Base-by-base conservation (phyloP, 2,329 filamentous ascomycete genomes). In the Calonectria montana region DNA sequence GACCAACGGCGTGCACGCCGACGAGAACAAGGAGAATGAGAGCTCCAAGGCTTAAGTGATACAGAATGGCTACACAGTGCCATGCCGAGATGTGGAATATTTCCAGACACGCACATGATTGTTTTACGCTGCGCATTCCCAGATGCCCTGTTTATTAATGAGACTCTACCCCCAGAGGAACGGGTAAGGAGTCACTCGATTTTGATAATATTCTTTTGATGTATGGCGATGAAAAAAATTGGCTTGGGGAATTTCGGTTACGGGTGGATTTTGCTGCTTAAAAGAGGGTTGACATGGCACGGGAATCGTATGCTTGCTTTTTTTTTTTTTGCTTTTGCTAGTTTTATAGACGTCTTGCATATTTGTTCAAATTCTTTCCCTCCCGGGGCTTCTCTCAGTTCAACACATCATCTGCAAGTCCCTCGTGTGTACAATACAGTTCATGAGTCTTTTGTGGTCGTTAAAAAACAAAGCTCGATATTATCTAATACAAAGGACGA, bases 1-100 rank as follows among this genome's bases (percentile, higher is more conserved):
- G 70, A 66, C 72, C 47, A 79, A 79, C 25, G 78, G 77, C 16
- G 65, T 68, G 13, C 71, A 78, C 18, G 57, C 67, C 7, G 62
- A 74, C 21, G 71, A 72, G 18, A 53, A 73, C 69, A 75, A 76
- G 55, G 69, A 72, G 69, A 73, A 75, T 61, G 41, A 71, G 37
- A 25, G 50, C 4, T 62, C 67, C 53, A 72, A 70, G 61, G 72
- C 64, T 21, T 75, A 61, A 69, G 31, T 16, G 29, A 37, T n/a
- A 43, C 43, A 43, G 55, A 39, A 31, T 27, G 15, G 45, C 18
- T 50, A 68, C 31, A 39, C 37, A 59, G 35, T 63, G 45, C 59
- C 23, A 25, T 21, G 15, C 15, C 15, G 37, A 55, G 31, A 65
- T 25, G 50, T 50, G 67, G 23, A 57, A 15, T 57, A 25, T 63